These are phyloP conservation scores for Paraphaeosphaeria sporulosa DNA, from an alignment of 2,329 filamentous ascomycete species.

Conservation along the genomic window DNA sequence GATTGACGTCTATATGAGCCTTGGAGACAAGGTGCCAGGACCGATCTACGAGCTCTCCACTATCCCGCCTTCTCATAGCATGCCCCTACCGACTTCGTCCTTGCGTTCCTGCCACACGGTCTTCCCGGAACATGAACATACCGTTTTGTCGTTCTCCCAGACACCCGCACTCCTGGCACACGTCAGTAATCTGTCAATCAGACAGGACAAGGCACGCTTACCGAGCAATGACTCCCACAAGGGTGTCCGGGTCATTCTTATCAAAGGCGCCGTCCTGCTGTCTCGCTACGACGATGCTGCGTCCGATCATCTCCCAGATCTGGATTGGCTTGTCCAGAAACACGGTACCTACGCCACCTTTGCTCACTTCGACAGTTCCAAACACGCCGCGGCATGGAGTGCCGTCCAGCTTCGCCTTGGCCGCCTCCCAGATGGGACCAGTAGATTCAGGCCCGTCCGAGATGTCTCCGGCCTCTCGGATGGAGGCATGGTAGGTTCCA, in stretches of 20 bases:
- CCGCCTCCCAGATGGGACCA: conserved; percentile 78
- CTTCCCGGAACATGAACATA: conserved; percentile 97
- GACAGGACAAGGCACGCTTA: conserved; percentile 5
- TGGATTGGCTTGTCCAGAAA: conserved; percentile 85
- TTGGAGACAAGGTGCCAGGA: conserved; percentile 6
- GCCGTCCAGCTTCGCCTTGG: conserved; percentile 54
- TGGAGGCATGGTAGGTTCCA: conserved; percentile 82
- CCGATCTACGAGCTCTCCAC: background rate
- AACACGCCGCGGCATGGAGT: conserved; percentile 68
- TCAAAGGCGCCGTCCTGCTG: conserved; percentile 66
- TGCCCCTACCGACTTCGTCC: conserved; percentile 88
- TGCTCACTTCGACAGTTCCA: conserved; percentile 77
- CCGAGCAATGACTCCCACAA: conserved; percentile 87
- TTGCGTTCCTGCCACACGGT: conserved; percentile 96
- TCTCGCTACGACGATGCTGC: conserved; percentile 86
- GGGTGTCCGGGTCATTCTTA: conserved; percentile 80
- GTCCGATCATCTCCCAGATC: conserved; percentile 95
- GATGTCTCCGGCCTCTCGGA: conserved; percentile 87
- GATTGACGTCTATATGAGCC: conserved; percentile 22
- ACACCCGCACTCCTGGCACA: conserved; percentile 83
- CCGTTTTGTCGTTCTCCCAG: conserved; percentile 97
- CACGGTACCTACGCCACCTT: conserved; percentile 76
- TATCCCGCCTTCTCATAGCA: conserved; percentile 67
- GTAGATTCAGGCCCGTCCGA: conserved; percentile 82
- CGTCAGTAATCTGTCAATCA: conserved; percentile 13